Evolutionary conservation across 495 filamentous ascomycete genomes (phyloP).

Genomic region (Cladorrhinum samala): DNA sequence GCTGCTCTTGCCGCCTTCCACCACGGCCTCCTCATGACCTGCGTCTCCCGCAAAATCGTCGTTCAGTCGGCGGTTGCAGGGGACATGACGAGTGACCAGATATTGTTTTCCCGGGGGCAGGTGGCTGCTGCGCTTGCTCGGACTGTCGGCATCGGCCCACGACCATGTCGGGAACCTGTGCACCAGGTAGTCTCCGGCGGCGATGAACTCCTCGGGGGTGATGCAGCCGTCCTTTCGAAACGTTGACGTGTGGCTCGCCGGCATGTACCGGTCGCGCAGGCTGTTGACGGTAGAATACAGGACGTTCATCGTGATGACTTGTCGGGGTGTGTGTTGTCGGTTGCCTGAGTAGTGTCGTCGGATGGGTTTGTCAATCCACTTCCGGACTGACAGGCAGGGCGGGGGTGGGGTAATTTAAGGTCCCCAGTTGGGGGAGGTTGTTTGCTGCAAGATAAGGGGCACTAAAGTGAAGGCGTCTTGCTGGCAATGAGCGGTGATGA

Average conservation of each 20-base stretch:
- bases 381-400: background rate
- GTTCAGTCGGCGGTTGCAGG: constrained; percentile 84
- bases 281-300: constrained; percentile 78
- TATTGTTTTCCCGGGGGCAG: constrained; percentile 92
- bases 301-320: constrained; percentile 41
- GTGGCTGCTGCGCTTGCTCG: constrained; percentile 68
- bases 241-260: constrained; percentile 80
- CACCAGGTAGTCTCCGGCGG: constrained; percentile 94
- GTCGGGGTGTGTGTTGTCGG: background rate
- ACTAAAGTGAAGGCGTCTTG: too few relatives aligned
- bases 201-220: constrained; percentile 94
- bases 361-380: background rate
- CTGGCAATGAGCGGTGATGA: too few relatives aligned
- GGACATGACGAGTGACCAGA: constrained; percentile 87
- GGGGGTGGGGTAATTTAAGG: constrained; percentile 1
- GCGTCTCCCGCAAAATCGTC: constrained; percentile 89
- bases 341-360: background rate
- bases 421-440: too few relatives aligned
- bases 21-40: constrained; percentile 74
- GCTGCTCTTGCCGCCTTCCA: constrained; percentile 62
- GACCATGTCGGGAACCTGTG: constrained; percentile 99
- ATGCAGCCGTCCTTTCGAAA: constrained; percentile 92
- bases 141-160: constrained; percentile 83
- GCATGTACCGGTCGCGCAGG: constrained; percentile 83
- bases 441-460: background rate